Evolutionary conservation across 331 rosid genomes (phyloP).

Genomic region (Telfairia occidentalis): DNA sequence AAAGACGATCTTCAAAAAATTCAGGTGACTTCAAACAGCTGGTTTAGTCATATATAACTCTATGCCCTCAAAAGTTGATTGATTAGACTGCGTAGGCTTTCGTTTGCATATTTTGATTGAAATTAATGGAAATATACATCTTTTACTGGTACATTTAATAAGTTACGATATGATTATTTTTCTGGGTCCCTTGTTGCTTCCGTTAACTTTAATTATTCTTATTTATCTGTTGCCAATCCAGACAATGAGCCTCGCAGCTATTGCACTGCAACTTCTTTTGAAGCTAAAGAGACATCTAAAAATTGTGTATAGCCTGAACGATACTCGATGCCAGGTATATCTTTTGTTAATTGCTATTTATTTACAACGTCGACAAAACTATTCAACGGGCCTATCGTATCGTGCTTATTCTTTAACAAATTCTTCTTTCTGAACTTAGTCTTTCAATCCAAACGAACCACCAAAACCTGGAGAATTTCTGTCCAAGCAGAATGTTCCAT

Average conservation of each 20-base stretch:
- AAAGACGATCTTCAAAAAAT: constrained; percentile 56
- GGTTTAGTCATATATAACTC: not conserved
- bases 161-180: not conserved
- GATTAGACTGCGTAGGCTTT: not conserved
- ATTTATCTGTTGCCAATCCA: constrained; percentile 17
- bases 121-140: not conserved
- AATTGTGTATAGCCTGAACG: constrained; percentile 65
- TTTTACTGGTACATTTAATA: not conserved
- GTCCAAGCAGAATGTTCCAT: constrained; percentile 63
- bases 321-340: constrained; percentile 84
- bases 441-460: constrained; percentile 71
- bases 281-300: constrained; percentile 91
- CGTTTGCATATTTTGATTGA: constrained; percentile 2
- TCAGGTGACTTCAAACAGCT: constrained; percentile 42
- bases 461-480: constrained; percentile 77
- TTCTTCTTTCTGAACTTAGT: constrained; percentile 29
- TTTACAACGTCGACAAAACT: not conserved
- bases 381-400: not conserved
- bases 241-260: constrained; percentile 71
- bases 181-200: not conserved
- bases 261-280: constrained; percentile 85
- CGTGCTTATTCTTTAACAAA: not conserved
- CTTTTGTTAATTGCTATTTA: not conserved
- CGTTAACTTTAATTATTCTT: not conserved
- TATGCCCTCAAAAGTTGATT: not conserved